A percentile compares a stretch with the other conserved stretches of the same genome.
These are phyloP conservation scores for Penicillium chermesinum DNA, from an alignment of 495 filamentous ascomycete species.

Conservation along the genomic window DNA sequence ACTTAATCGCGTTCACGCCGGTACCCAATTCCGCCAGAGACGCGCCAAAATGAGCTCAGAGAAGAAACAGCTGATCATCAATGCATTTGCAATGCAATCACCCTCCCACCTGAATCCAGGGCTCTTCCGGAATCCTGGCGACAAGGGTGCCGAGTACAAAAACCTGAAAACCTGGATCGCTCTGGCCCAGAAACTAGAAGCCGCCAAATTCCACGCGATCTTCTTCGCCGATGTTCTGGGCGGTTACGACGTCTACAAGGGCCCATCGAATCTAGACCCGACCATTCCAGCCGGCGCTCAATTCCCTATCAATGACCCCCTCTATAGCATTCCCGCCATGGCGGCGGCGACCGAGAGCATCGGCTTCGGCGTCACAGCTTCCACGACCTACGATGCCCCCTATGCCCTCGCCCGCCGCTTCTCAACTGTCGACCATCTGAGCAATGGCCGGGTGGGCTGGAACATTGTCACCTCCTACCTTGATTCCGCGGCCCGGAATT, in stretches of 20 bases:
- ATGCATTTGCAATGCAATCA: conserved; percentile 52
- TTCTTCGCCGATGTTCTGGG: conserved; percentile 51
- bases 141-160: conserved; percentile 45
- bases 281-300: conserved; percentile 58
- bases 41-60: conserved; percentile 17
- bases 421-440: conserved; percentile 64
- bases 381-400: conserved; percentile 62
- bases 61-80: conserved; percentile 51
- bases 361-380: conserved; percentile 62
- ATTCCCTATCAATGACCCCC: conserved; percentile 58
- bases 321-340: conserved; percentile 42
- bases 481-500: conserved; percentile 59
- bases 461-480: conserved; percentile 66
- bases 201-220: conserved; percentile 50
- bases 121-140: conserved; percentile 43
- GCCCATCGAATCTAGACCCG: conserved; percentile 50
- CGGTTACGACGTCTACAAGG: conserved; percentile 64
- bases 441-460: conserved; percentile 58
- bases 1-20: background rate
- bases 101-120: conserved; percentile 48
- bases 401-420: conserved; percentile 63
- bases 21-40: background rate
- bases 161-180: conserved; percentile 41
- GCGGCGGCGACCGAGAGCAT: conserved; percentile 55
- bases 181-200: conserved; percentile 44